Conservation (phyloP, 768 basidiomycete genomes). For the Brasilioporus rufonigricans region DNA sequence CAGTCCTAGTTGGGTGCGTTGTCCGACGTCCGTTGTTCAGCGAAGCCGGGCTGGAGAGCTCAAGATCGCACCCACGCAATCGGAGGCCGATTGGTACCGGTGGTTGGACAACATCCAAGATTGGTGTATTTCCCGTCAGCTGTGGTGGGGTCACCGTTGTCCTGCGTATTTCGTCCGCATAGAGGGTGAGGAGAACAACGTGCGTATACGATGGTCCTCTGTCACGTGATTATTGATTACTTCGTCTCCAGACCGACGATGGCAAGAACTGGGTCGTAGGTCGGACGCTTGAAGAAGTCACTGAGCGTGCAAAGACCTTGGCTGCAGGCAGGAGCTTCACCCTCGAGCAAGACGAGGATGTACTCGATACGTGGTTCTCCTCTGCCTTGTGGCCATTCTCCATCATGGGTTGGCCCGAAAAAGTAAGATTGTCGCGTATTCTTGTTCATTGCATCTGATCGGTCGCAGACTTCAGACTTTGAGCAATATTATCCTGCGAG, state of each 20-base stretch:
- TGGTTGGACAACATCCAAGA: conserved; percentile 97
- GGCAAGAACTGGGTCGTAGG: conserved; percentile 92
- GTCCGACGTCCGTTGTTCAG: conserved; percentile 37
- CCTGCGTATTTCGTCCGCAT: conserved; percentile 92
- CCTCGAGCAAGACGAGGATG: conserved; percentile 93
- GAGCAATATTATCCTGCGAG: conserved; percentile 83
- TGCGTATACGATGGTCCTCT: conserved; percentile 29
- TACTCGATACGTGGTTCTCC: conserved; percentile 99
- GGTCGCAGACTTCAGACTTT: conserved; percentile 69
- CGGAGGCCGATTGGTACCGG: conserved; percentile 92
- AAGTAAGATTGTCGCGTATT: conserved; percentile 43
- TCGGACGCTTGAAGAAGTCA: conserved; percentile 72
- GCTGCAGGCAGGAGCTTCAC: conserved; percentile 67
- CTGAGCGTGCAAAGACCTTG: conserved; percentile 64
- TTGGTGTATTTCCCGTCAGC: conserved; percentile 98
- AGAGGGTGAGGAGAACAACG: conserved; percentile 71
- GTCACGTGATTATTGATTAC: not conserved
- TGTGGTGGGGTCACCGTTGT: conserved; percentile 99
- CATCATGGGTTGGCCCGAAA: conserved; percentile 96
- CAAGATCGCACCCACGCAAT: conserved; percentile 75
- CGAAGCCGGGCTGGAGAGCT: conserved; percentile 89
- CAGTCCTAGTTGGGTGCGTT: not conserved
- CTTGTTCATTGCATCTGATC: not conserved
- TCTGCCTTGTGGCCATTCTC: conserved; percentile 98
- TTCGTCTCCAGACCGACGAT: conserved; percentile 49